A percentile compares a stretch with the other conserved stretches of the same genome.
phyloP scores from a whole-genome alignment of 2,329 filamentous ascomycete species.

The Gyromitra esculenta region DNA sequence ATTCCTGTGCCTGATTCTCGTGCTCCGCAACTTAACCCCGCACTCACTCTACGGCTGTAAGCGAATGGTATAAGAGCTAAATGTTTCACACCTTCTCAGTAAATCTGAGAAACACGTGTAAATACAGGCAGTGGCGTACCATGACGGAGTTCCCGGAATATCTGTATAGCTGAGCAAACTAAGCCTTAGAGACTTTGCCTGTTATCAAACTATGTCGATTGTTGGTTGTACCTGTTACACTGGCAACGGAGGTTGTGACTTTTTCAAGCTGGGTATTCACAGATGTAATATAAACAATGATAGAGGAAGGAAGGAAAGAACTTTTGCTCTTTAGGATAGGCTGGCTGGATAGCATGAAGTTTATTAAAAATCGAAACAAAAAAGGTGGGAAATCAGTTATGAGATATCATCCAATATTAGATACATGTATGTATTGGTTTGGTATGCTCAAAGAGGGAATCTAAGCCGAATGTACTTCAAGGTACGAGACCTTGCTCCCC shows the following conservation, averaged over 20 bases:
- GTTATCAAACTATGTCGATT: conserved; percentile 17
- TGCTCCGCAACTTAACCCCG: conserved; percentile 7
- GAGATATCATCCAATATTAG: too few species aligned
- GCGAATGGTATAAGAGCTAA: neutral
- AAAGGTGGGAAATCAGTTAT: neutral
- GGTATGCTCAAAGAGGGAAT: too few species aligned
- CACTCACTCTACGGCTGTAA: conserved; percentile 10
- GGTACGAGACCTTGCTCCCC: too few species aligned
- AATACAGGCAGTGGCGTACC: conserved; percentile 4
- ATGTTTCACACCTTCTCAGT: conserved; percentile 8
- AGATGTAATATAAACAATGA: neutral
- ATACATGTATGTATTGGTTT: too few species aligned
- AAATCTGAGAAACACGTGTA: neutral
- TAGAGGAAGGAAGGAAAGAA: neutral
- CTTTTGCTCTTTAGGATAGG: neutral
- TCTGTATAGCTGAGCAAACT: neutral
- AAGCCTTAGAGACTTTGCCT: neutral
- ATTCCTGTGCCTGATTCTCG: neutral
- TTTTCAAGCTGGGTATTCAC: neutral
- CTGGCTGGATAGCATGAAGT: neutral
- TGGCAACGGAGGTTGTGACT: conserved; percentile 16
- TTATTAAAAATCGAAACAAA: neutral
- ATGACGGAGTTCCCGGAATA: conserved; percentile 8
- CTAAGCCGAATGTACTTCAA: too few species aligned
- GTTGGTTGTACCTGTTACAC: conserved; percentile 19